Base-by-base conservation (phyloP, 1,139 yeast species). In the Torulaspora pretoriensis region DNA sequence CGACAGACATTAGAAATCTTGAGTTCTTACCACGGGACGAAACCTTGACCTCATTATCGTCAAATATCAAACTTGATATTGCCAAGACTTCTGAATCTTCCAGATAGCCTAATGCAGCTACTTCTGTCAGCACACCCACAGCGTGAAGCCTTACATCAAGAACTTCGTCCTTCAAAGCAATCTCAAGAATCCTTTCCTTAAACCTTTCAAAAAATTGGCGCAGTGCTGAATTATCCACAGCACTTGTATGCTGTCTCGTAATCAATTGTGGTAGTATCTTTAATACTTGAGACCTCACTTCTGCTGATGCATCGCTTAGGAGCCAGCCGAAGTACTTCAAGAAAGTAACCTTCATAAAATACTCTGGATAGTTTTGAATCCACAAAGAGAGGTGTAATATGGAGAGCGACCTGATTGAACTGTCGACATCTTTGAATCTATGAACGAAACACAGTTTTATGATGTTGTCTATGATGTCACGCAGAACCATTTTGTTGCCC, bases 291-390 rank as follows among this genome's bases (percentile, higher is more conserved):
- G 70, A 61, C 52, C 96, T 73, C 1, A 87, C 94, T 3, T 64
- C 53, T 12, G 75, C 65, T 16, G 77, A 74, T 1, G 80, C 73
- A 58, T 90, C 97, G 7, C 92, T 81, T 38, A 89, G 68, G 17
- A 87, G 71, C 94, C 95, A 85, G 2, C 96, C 96, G 59, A 83
- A 76, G 60, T 85, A 86, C 49, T 90, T 75, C 49, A 89, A 71
- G 59, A 80, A 85, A 1, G 80, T 69, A 2, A 83, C 81, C 49
- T 81, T 85, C 54, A 84, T 73, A 57, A 85, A 89, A 45, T 73
- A 68, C 46, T 82, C 88, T 0, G 96, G 95, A 50, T 75, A 77
- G 6, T 68, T 61, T n/a, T 74, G 70, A 70, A 87, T 83, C 84
- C 95, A 83, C 23, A 67, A 70, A 16, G 88, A 79, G 39, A 89